A percentile compares a stretch with the other conserved stretches of the same genome.
These are phyloP conservation scores for Bryum argenteum DNA, from an alignment of 225 moss, liverwort and hornwort genomes.

Conservation along the genomic window DNA sequence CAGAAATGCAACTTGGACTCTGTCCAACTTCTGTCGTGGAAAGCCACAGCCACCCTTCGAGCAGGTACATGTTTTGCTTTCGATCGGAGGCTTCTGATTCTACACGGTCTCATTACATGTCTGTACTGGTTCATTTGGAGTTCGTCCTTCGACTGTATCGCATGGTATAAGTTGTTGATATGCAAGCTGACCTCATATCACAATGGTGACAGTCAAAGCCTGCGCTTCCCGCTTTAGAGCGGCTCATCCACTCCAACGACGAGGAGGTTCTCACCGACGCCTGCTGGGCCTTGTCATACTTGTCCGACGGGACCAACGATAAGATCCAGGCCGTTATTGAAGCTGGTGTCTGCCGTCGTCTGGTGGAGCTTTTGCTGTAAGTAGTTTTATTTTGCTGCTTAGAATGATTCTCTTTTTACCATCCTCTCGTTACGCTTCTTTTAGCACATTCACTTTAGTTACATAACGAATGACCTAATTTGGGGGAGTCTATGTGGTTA, in stretches of 20 bases:
- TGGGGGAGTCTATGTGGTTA: background rate
- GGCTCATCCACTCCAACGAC: conserved; percentile 73
- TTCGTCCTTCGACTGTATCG: background rate
- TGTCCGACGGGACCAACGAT: conserved; percentile 30
- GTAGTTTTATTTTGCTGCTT: conserved; percentile 6
- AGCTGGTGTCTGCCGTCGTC: conserved; percentile 32
- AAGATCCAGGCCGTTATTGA: conserved; percentile 35
- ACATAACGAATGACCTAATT: background rate
- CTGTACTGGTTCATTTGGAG: too few species aligned
- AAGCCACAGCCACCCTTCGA: conserved; percentile 89
- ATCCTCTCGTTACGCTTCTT: too few species aligned
- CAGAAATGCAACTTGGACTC: conserved; percentile 86
- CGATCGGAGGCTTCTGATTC: too few species aligned
- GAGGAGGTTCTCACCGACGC: conserved; percentile 72
- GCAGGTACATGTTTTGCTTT: conserved; percentile 46
- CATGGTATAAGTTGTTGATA: background rate
- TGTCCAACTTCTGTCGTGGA: conserved; percentile 88
- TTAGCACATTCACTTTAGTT: background rate
- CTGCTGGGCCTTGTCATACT: conserved; percentile 30
- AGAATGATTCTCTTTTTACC: background rate
- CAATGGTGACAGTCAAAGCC: conserved; percentile 60
- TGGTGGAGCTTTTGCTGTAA: conserved; percentile 34
- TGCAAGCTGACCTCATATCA: background rate
- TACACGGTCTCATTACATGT: too few species aligned
- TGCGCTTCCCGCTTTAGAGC: conserved; percentile 77